These are phyloP conservation scores for Helminthosporium solani DNA, from an alignment of 2,329 filamentous ascomycete genomes.

Conservation along the genomic window DNA sequence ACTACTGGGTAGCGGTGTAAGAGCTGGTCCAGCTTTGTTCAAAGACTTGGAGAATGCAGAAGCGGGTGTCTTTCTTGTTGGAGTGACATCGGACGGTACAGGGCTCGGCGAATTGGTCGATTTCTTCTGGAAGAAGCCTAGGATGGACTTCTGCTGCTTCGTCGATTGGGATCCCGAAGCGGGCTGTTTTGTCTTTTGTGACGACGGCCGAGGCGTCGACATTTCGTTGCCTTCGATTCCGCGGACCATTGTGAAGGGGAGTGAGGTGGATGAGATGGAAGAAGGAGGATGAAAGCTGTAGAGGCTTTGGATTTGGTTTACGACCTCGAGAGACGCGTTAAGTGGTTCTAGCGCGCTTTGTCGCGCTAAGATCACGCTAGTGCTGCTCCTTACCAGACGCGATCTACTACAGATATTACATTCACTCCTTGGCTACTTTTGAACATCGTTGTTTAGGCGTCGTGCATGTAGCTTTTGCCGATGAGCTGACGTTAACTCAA, in stretches of 20 bases:
- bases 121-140: slow-evolving; percentile 75
- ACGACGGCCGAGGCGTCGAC: slow-evolving; percentile 45
- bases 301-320: not conserved
- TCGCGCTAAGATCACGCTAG: not conserved
- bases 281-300: not conserved
- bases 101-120: slow-evolving; percentile 50
- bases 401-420: too few species aligned
- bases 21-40: slow-evolving; percentile 33
- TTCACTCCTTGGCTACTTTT: too few species aligned
- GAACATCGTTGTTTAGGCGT: too few species aligned
- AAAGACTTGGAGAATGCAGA: slow-evolving; percentile 37
- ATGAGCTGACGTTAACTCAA: too few species aligned
- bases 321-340: not conserved
- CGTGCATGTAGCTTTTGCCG: too few species aligned
- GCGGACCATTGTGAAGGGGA: slow-evolving; percentile 40
- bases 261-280: not conserved
- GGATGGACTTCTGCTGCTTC: slow-evolving; percentile 69
- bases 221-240: slow-evolving; percentile 51
- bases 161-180: slow-evolving; percentile 49
- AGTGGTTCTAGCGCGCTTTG: not conserved
- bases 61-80: slow-evolving; percentile 25
- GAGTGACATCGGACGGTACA: slow-evolving; percentile 33
- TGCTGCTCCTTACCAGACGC: not conserved
- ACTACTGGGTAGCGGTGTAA: slow-evolving; percentile 79
- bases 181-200: slow-evolving; percentile 50